These are phyloP conservation scores for Xylaria sp. DNA, from an alignment of 2,329 filamentous ascomycete genomes.

Conservation along the genomic window DNA sequence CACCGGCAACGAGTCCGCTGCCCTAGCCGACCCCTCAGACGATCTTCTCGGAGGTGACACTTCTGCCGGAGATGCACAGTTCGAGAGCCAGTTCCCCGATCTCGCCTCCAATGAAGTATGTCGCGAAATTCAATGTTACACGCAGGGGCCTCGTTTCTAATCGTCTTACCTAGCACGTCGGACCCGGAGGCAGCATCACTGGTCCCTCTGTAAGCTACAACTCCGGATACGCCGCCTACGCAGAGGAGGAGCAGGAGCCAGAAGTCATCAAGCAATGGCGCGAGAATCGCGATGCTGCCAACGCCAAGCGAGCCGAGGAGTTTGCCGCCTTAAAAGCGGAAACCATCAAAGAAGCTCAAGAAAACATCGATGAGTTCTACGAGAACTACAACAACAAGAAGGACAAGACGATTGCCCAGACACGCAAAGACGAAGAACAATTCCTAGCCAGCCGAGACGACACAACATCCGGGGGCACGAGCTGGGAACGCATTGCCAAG, in stretches of 20 bases:
- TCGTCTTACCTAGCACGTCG: slow-evolving; percentile 67
- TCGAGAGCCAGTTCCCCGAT: slow-evolving; percentile 92
- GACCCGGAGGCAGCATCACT: slow-evolving; percentile 83
- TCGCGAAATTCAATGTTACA: slow-evolving; percentile 2
- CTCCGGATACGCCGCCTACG: slow-evolving; percentile 68
- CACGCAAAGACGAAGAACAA: slow-evolving; percentile 90
- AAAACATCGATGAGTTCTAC: slow-evolving; percentile 99
- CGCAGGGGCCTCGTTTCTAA: slow-evolving; percentile 27
- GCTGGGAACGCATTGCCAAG: slow-evolving; percentile 98
- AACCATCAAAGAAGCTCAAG: slow-evolving; percentile 87
- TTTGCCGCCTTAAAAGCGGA: slow-evolving; percentile 84
- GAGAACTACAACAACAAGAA: slow-evolving; percentile 99
- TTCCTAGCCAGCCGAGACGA: slow-evolving; percentile 91
- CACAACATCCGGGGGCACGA: slow-evolving; percentile 92
- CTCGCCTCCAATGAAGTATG: slow-evolving; percentile 77
- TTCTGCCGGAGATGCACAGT: slow-evolving; percentile 60
- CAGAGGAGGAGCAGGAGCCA: slow-evolving; percentile 80
- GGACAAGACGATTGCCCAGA: slow-evolving; percentile 91
- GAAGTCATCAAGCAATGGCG: slow-evolving; percentile 94
- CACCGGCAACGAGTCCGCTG: slow-evolving; percentile 76
- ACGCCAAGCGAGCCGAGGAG: slow-evolving; percentile 85
- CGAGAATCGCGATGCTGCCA: slow-evolving; percentile 83
- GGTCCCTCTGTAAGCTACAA: slow-evolving; percentile 73
- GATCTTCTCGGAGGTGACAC: slow-evolving; percentile 76
- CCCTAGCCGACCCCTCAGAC: slow-evolving; percentile 72